Base-by-base conservation (phyloP, 768 basidiomycete species). In the Trametes gibbosa region DNA sequence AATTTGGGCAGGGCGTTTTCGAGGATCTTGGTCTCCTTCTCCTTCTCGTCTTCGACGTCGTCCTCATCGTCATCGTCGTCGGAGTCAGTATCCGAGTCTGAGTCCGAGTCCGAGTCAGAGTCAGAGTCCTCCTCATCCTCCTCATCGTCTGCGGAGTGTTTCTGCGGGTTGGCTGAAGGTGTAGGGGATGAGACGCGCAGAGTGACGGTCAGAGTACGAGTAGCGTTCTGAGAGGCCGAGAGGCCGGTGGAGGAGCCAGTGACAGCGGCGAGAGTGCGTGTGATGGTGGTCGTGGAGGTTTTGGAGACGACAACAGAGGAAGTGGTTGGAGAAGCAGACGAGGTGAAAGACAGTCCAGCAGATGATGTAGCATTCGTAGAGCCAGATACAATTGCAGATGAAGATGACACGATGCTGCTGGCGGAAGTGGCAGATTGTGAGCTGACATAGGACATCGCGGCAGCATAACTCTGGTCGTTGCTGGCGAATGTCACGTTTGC, bases 61-160 rank as follows among this genome's bases (percentile, higher is more conserved):
- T 62, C 60, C 23, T 64, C 65, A 39, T 65, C 56, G 16, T 54
- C 61, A 0, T 65, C 63, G 17, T 63, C 58, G 14, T 62, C 62
- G 17, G 37, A 39, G 13, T 39, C 37, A 14, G 37, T n/a, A n/a
- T n/a, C n/a, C n/a, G n/a, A n/a, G n/a, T n/a, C n/a, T n/a, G n/a
- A n/a, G n/a, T n/a, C n/a, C n/a, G n/a, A 39, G 16, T 63, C 63
- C 6, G 43, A 45, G 12, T 45, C 23, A 14, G 43, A 45, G 23
- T 45, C 34, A n/a, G 29, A n/a, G 29, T 54, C 51, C 13, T 23
- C 29, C 21, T 58, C 58, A 24, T 52, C 48, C 19, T 42, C 19
- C n/a, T 59, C 53, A 48, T 59, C 45, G 52, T 62, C 58, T 23
- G 58, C 53, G 6, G 41, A 27, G 27, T 57, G 53, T 39, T 24